Evolutionary conservation across 2,329 filamentous ascomycete genomes (phyloP).

Genomic region (Clonostachys rosea): DNA sequence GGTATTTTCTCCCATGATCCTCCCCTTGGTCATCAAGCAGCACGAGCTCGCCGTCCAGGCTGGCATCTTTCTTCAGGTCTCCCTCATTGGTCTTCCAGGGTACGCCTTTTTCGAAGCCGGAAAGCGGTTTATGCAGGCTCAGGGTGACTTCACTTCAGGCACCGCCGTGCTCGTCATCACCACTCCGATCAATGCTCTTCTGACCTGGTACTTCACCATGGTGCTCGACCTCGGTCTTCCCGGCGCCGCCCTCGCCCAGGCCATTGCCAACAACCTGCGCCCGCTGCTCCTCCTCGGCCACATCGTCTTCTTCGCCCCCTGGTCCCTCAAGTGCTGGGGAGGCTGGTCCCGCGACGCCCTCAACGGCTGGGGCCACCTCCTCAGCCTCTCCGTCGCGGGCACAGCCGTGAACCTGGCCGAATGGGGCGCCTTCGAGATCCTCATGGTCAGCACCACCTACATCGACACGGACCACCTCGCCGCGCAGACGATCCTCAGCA

Average conservation of each 20-base stretch:
- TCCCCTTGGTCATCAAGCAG: constrained; percentile 39
- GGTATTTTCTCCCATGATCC: constrained; percentile 39
- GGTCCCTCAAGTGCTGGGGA: constrained; percentile 13
- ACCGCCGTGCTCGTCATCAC: constrained; percentile 40
- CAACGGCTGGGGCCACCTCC: constrained; percentile 31
- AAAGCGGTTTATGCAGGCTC: constrained; percentile 50
- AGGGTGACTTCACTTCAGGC: constrained; percentile 45
- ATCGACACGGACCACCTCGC: constrained; percentile 34
- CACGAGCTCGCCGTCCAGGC: constrained; percentile 40
- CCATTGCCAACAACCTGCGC: constrained; percentile 41
- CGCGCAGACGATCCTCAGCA: constrained; percentile 33
- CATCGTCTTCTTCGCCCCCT: constrained; percentile 33
- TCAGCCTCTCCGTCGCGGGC: constrained; percentile 28
- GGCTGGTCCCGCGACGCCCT: constrained; percentile 28
- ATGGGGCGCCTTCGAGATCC: constrained; percentile 35
- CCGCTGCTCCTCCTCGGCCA: constrained; percentile 41
- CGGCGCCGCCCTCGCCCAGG: constrained; percentile 44
- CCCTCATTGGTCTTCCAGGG: constrained; percentile 43
- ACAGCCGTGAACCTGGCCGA: constrained; percentile 33
- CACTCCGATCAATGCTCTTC: constrained; percentile 38
- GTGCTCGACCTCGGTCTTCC: constrained; percentile 36
- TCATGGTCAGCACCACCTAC: constrained; percentile 38
- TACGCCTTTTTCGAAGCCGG: constrained; percentile 49
- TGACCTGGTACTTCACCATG: constrained; percentile 44
- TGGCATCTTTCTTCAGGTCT: constrained; percentile 40